Conservation (phyloP, 1,139 yeast species). For the Diutina mesorugosa region DNA sequence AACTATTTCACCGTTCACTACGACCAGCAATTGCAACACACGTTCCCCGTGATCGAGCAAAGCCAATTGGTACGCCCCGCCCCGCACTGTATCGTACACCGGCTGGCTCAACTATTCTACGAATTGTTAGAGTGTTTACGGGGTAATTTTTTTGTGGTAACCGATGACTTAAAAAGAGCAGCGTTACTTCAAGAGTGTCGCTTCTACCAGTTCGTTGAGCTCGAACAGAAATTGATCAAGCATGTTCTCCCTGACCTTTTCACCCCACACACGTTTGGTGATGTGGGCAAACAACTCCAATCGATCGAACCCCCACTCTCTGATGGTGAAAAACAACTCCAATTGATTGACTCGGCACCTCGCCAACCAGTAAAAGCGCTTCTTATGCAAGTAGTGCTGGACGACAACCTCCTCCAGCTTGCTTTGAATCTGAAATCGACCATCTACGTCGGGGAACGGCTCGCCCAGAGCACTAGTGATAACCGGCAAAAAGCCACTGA, state of each 20-base stretch:
- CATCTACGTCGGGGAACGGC: too few relatives aligned
- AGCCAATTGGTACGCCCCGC: constrained; percentile 59
- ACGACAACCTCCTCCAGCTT: constrained; percentile 10
- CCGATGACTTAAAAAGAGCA: constrained; percentile 40
- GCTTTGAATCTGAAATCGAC: constrained; percentile 14
- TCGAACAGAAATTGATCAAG: constrained; percentile 59
- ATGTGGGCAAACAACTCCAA: too few relatives aligned
- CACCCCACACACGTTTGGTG: too few relatives aligned
- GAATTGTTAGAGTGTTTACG: constrained; percentile 44
- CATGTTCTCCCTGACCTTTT: constrained; percentile 37
- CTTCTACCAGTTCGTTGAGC: constrained; percentile 61
- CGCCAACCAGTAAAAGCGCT: constrained; percentile 32
- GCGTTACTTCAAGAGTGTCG: constrained; percentile 55
- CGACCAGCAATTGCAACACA: constrained; percentile 33
- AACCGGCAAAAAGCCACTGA: background rate
- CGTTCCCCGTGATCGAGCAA: constrained; percentile 22
- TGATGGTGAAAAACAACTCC: background rate
- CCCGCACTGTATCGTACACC: constrained; percentile 40
- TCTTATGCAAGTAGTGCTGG: constrained; percentile 39
- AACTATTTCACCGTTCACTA: constrained; percentile 65
- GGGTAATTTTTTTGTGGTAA: constrained; percentile 38
- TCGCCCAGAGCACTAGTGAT: too few relatives aligned
- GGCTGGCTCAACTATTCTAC: constrained; percentile 47
- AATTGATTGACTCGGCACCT: background rate
- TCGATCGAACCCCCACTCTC: too few relatives aligned